Evolutionary conservation across 768 basidiomycete species (phyloP).

Genomic region (Guyanaporus albipodus): DNA sequence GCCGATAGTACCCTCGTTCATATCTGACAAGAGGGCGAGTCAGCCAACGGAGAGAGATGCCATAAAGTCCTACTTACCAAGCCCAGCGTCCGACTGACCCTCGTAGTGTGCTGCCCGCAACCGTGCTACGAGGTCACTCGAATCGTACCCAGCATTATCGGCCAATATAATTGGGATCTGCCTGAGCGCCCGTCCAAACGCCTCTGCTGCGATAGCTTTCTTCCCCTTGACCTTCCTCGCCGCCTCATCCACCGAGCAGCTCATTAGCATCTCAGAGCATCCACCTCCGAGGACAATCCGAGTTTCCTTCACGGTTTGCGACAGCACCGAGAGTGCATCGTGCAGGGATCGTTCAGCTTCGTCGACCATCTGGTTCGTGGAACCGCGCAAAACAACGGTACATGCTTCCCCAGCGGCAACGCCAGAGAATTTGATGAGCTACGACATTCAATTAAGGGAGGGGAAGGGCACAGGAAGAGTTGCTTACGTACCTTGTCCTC

Average conservation of each 20-base stretch:
- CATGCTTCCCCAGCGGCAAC: slow-evolving; percentile 97
- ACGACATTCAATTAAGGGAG: slow-evolving; percentile 5
- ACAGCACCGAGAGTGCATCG: slow-evolving; percentile 94
- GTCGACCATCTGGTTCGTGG: slow-evolving; percentile 98
- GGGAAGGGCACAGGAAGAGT: background rate
- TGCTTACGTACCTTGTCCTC: slow-evolving; percentile 81
- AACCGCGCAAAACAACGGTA: slow-evolving; percentile 95
- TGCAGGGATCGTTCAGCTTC: slow-evolving; percentile 98
- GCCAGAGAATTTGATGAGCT: slow-evolving; percentile 99
- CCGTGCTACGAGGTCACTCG: slow-evolving; percentile 88
- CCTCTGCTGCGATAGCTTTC: slow-evolving; percentile 92
- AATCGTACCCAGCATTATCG: slow-evolving; percentile 97
- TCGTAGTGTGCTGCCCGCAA: slow-evolving; percentile 94
- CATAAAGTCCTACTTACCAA: slow-evolving; percentile 53
- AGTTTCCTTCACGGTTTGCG: slow-evolving; percentile 97
- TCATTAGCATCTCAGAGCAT: slow-evolving; percentile 98
- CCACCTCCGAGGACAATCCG: slow-evolving; percentile 93
- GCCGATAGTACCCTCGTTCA: slow-evolving; percentile 79
- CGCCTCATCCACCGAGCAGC: slow-evolving; percentile 86
- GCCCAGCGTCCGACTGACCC: slow-evolving; percentile 78
- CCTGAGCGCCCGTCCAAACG: slow-evolving; percentile 82
- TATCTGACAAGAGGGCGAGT: slow-evolving; percentile 49
- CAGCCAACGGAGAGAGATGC: background rate
- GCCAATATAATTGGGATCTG: slow-evolving; percentile 97
- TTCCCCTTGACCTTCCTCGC: slow-evolving; percentile 85